phyloP scores from a whole-genome alignment of 2,329 filamentous ascomycete species.

The Fusarium heterosporum region DNA sequence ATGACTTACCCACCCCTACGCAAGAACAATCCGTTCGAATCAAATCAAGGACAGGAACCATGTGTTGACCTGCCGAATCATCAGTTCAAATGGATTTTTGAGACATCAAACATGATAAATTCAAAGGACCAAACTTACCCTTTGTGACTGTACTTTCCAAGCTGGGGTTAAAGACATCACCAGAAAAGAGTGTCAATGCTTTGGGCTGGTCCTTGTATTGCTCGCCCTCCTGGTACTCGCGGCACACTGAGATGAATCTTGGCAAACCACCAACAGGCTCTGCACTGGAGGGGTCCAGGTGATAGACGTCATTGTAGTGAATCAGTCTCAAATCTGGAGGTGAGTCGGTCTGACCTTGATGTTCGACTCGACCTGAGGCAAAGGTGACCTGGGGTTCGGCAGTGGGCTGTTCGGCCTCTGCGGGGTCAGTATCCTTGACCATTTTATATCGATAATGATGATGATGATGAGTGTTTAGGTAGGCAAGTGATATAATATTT shows the following conservation, averaged over 20 bases:
- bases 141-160: conserved; percentile 91
- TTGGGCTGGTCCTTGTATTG: conserved; percentile 72
- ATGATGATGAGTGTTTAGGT: neutral
- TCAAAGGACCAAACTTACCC: conserved; percentile 59
- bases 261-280: conserved; percentile 86
- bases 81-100: neutral
- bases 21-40: conserved; percentile 84
- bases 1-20: conserved; percentile 72
- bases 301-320: conserved; percentile 96
- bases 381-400: conserved; percentile 47
- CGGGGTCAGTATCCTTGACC: conserved; percentile 33
- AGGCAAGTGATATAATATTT: neutral
- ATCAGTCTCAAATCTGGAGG: conserved; percentile 80
- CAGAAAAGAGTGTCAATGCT: conserved; percentile 85
- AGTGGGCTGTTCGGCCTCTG: conserved; percentile 36
- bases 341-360: conserved; percentile 32
- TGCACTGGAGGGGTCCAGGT: conserved; percentile 79
- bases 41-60: conserved; percentile 86
- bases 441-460: conserved; percentile 18
- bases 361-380: conserved; percentile 42
- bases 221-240: conserved; percentile 75
- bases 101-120: neutral
- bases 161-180: conserved; percentile 92
- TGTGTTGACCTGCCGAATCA: conserved; percentile 72
- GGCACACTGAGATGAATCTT: conserved; percentile 81